A percentile compares a stretch with the other conserved stretches of the same genome.
phyloP scores from a whole-genome alignment of 257 asterid genomes.

The Verbascum thapsus region DNA sequence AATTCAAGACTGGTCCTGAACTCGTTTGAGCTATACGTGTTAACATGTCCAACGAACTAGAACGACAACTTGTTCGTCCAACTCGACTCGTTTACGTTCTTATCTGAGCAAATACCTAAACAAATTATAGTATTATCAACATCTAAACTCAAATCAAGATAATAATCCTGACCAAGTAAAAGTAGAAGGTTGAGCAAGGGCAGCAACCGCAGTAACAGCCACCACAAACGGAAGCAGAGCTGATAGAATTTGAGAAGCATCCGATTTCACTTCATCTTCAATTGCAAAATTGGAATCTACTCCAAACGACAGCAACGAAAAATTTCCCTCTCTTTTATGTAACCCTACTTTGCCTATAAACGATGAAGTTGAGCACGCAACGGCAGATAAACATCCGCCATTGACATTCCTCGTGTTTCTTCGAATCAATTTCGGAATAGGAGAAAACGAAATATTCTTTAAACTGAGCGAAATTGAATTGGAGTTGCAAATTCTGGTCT shows the following conservation, averaged over 20 bases:
- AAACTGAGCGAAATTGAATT: slow-evolving; percentile 25
- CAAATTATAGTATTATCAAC: too few species aligned
- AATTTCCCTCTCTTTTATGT: slow-evolving; percentile 81
- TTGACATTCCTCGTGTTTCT: slow-evolving; percentile 26
- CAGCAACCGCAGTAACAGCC: slow-evolving; percentile 82
- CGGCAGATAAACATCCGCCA: slow-evolving; percentile 41
- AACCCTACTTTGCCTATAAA: slow-evolving; percentile 83
- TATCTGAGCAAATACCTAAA: not conserved
- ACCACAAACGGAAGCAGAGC: slow-evolving; percentile 93
- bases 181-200: slow-evolving; percentile 87
- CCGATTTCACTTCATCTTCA: slow-evolving; percentile 49
- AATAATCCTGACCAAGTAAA: slow-evolving; percentile 96
- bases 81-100: too few species aligned
- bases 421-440: slow-evolving; percentile 22
- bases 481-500: slow-evolving; percentile 21
- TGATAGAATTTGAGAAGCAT: slow-evolving; percentile 66
- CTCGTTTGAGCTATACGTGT: too few species aligned
- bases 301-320: slow-evolving; percentile 74
- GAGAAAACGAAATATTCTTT: slow-evolving; percentile 25
- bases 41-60: too few species aligned
- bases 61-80: too few species aligned
- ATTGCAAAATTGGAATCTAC: slow-evolving; percentile 36
- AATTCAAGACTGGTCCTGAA: too few species aligned
- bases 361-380: slow-evolving; percentile 71
- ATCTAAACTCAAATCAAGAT: too few species aligned